These are phyloP conservation scores for Aspergillus fumigatus DNA, from an alignment of 2,329 filamentous ascomycete species.

Conservation along the genomic window DNA sequence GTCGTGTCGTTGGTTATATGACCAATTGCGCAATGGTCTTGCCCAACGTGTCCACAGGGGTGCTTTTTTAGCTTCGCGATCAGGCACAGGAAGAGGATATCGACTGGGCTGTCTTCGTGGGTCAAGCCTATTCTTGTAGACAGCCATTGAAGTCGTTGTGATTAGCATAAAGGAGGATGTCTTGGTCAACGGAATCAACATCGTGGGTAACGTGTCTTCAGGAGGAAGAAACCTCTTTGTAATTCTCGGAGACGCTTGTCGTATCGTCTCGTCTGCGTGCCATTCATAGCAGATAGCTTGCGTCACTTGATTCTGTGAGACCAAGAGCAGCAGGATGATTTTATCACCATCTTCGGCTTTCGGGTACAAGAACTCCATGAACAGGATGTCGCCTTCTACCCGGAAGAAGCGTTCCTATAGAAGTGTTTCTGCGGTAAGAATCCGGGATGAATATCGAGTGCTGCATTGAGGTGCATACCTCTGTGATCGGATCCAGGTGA, in stretches of 20 bases:
- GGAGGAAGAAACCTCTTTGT: conserved; percentile 27
- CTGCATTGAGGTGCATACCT: conserved; percentile 36
- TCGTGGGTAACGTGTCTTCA: conserved; percentile 55
- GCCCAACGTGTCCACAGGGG: conserved; percentile 84
- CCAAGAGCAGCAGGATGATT: conserved; percentile 69
- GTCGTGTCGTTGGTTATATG: conserved; percentile 63
- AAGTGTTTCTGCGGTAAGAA: not conserved
- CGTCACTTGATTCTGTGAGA: conserved; percentile 42
- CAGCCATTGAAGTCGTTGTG: conserved; percentile 53
- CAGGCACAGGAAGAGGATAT: conserved; percentile 27
- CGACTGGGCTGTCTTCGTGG: conserved; percentile 20
- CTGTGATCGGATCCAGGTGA: conserved; percentile 57
- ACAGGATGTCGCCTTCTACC: conserved; percentile 71
- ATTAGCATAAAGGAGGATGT: conserved; percentile 67
- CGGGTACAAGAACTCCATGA: conserved; percentile 81
- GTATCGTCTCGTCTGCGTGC: conserved; percentile 42
- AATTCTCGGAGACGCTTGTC: conserved; percentile 22
- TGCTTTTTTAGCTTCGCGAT: conserved; percentile 20
- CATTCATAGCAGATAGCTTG: conserved; percentile 50
- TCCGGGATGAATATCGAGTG: conserved; percentile 13
- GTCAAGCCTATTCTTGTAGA: conserved; percentile 41
- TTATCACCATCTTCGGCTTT: conserved; percentile 60
- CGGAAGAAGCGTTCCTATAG: conserved; percentile 44
- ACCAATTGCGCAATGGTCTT: conserved; percentile 63
- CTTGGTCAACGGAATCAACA: conserved; percentile 68